Evolutionary conservation across 805 yeast species (phyloP).

Genomic region (Hemisphaericaspora nanyangensis): DNA sequence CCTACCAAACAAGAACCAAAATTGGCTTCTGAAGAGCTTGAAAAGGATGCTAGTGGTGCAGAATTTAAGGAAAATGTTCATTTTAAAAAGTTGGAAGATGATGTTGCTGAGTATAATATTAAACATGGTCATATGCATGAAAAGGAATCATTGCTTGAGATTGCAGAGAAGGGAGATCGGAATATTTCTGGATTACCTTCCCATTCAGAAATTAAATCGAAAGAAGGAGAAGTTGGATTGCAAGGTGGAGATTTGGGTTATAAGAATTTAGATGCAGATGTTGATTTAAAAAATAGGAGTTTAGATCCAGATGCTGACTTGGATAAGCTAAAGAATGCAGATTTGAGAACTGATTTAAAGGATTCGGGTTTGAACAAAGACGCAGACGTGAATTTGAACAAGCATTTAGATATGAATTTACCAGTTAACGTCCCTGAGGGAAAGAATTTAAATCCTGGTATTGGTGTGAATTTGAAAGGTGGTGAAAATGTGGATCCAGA

Average conservation of each 20-base stretch:
- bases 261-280: no score
- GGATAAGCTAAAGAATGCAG: no score
- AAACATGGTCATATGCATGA: slow-evolving; percentile 20
- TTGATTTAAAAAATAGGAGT: no score
- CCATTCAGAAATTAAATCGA: slow-evolving; percentile 10
- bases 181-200: slow-evolving; percentile 10
- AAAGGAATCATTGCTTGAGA: slow-evolving; percentile 22
- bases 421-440: not conserved
- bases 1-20: slow-evolving; percentile 1
- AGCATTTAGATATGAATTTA: not conserved
- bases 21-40: slow-evolving; percentile 2
- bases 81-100: slow-evolving; percentile 16
- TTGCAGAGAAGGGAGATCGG: slow-evolving; percentile 20
- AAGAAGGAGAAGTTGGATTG: no score
- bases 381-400: not conserved
- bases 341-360: not conserved
- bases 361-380: not conserved
- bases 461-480: not conserved
- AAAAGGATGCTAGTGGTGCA: slow-evolving; percentile 7
- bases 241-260: no score
- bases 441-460: no score
- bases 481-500: not conserved
- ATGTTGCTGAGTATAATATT: slow-evolving; percentile 24
- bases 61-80: not conserved
- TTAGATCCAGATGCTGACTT: no score